Evolutionary conservation across 192 early-diverging fungal genomes (phyloP).

Genomic region (Coemansia sp.): DNA sequence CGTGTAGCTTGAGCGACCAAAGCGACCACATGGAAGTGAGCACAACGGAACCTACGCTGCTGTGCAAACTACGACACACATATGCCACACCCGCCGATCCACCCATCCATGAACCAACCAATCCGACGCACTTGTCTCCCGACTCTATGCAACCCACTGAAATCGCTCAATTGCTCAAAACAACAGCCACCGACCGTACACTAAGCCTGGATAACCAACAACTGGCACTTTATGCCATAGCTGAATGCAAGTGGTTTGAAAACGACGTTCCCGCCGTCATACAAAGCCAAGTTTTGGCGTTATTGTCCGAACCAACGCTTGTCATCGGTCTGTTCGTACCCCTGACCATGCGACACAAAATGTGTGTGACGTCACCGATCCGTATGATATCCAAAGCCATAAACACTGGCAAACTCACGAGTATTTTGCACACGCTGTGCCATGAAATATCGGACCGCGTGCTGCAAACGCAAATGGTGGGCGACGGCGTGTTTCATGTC

Average conservation of each 20-base stretch:
- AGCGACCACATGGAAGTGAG: too few species aligned
- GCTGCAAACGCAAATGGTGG: not conserved
- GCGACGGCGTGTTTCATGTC: slow-evolving; percentile 12
- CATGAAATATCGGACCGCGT: slow-evolving; percentile 5
- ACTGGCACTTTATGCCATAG: slow-evolving; percentile 13
- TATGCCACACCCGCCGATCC: too few species aligned
- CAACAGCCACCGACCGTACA: too few species aligned
- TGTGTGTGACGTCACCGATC: not conserved
- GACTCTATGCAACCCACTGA: too few species aligned
- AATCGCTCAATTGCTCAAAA: too few species aligned
- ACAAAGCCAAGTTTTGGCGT: slow-evolving; percentile 25
- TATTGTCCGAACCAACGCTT: slow-evolving; percentile 18
- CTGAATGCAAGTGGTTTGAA: not conserved
- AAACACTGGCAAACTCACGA: slow-evolving; percentile 20
- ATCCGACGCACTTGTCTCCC: too few species aligned
- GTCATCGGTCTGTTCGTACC: slow-evolving; percentile 22
- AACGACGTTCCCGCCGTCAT: slow-evolving; percentile 39
- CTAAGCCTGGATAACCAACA: slow-evolving; percentile 41
- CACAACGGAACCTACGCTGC: too few species aligned
- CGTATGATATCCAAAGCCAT: slow-evolving; percentile 30
- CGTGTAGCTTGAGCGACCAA: too few species aligned
- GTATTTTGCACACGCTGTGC: slow-evolving; percentile 14
- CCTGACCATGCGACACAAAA: not conserved
- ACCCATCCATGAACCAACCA: too few species aligned
- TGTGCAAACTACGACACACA: too few species aligned